Base-by-base conservation (phyloP, 495 filamentous ascomycete species). In the Talaromyces trachyspermus region DNA sequence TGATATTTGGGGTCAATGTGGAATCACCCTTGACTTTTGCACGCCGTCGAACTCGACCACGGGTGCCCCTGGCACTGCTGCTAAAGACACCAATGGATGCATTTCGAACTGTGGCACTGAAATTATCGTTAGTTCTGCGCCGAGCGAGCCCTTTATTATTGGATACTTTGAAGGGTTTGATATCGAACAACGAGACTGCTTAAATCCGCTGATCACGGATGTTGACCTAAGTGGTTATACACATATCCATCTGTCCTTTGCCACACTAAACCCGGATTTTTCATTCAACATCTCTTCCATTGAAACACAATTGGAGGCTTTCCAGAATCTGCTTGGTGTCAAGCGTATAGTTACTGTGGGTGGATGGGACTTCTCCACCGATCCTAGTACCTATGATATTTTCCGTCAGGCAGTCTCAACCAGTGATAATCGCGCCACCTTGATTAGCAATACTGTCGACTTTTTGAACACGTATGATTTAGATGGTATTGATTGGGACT, bases 1-100 rank as follows among this genome's bases (percentile, higher is more conserved):
- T 27, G 51, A 70, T 43, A 55, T 58, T 3, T 74, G 65, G 59
- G 73, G 72, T 7, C 58, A 74, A 25, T 78, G 75, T 46, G 76
- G 76, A 11, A 72, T 55, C 2, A 72, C 62, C 0, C 19, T 25
- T 0, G 72, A 78, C 0, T 78, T 76, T 48, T 80, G 75, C 47
- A 64, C 51, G 7, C 53, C 51, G 5, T 52, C 55, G 7, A 39
- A 27, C 18, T 49, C 52, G 10, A 29, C 52, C n/a, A 62, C 56
- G 2, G 54, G 66, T 41, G 55, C 61, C 2, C 71, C 71, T 0
- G 72, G 72, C 0, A 70, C 66, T 0, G 45, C 64, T 2, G 26
- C 51, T 19, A 38, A 47, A 0, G 57, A 52, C 27, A 64, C 54
- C 0, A 62, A 70, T 49, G 68, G 69, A 6, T 78, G 74, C 56